Conservation (phyloP, 208 protist species). For the Crithidia fasciculata region DNA sequence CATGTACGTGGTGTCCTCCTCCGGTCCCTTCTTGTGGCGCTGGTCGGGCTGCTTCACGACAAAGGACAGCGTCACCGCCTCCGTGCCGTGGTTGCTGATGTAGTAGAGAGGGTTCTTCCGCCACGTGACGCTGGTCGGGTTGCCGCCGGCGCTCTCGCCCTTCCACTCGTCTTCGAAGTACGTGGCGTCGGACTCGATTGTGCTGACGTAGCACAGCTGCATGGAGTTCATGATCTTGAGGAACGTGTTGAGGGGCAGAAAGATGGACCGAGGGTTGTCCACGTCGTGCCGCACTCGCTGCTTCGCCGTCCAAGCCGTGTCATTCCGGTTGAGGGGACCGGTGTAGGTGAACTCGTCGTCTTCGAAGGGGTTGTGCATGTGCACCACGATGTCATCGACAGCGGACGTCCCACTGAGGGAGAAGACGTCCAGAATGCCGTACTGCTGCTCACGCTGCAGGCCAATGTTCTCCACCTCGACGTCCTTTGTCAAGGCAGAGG, state of each 20-base stretch:
- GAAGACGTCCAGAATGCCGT: conserved; percentile 83
- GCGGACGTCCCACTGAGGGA: conserved; percentile 67
- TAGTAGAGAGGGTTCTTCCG: conserved; percentile 84
- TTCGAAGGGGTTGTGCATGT: conserved; percentile 83
- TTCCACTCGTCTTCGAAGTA: conserved; percentile 77
- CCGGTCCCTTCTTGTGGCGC: conserved; percentile 47
- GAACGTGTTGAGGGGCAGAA: conserved; percentile 68
- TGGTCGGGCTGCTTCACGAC: conserved; percentile 79
- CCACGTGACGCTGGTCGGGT: conserved; percentile 72
- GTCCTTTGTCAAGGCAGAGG: conserved; percentile 65
- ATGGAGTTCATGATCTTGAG: conserved; percentile 58
- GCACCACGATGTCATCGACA: conserved; percentile 67
- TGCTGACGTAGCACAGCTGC: conserved; percentile 70
- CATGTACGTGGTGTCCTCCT: conserved; percentile 51
- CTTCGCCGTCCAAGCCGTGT: conserved; percentile 57
- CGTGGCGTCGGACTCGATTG: conserved; percentile 35
- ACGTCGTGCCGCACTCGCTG: conserved; percentile 49
- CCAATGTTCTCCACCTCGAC: conserved; percentile 63
- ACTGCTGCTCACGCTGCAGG: conserved; percentile 77
- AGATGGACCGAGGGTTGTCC: conserved; percentile 56
- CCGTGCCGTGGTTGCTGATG: conserved; percentile 61
- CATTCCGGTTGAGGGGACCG: conserved; percentile 61
- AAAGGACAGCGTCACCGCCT: conserved; percentile 42
- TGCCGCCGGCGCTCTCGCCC: conserved; percentile 61
- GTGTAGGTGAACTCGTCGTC: conserved; percentile 74